Evolutionary conservation across 345 rosid genomes (phyloP).

Genomic region (Murraya koenigii): DNA sequence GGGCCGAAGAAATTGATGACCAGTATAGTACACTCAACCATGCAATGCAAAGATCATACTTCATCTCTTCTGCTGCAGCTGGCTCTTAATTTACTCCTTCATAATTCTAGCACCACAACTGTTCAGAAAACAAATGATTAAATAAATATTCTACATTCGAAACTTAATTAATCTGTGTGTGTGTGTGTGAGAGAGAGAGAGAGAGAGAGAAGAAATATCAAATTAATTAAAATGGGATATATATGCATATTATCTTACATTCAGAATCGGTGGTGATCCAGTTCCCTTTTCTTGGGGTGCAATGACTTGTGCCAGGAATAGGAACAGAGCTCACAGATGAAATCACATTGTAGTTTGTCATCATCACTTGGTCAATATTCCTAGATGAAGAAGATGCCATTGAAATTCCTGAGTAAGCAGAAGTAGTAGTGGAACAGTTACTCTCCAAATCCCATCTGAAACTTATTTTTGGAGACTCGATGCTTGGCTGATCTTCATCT

Average conservation of each 20-base stretch:
- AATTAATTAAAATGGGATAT: neutral
- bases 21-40: neutral
- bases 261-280: conserved; percentile 97
- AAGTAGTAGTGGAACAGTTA: conserved; percentile 56
- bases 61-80: neutral
- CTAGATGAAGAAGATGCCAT: conserved; percentile 49
- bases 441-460: conserved; percentile 80
- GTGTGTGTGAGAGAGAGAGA: no score
- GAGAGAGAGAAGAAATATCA: neutral
- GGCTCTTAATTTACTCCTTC: conserved; percentile 23
- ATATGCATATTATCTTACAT: conserved; percentile 43
- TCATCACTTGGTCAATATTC: conserved; percentile 18
- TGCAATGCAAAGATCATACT: neutral
- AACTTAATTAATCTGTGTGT: neutral
- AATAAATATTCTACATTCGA: neutral
- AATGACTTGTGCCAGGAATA: conserved; percentile 21
- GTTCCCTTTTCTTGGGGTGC: conserved; percentile 47
- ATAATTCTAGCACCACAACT: conserved; percentile 93
- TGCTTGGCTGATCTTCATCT: conserved; percentile 47
- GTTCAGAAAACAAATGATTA: conserved; percentile 4
- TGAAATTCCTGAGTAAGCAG: conserved; percentile 47
- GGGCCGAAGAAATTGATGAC: neutral
- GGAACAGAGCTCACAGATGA: conserved; percentile 46
- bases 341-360: conserved; percentile 2
- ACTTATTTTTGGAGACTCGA: conserved; percentile 66